These are phyloP conservation scores for Mycena sanguinolenta DNA, from an alignment of 768 basidiomycete genomes.

Conservation along the genomic window DNA sequence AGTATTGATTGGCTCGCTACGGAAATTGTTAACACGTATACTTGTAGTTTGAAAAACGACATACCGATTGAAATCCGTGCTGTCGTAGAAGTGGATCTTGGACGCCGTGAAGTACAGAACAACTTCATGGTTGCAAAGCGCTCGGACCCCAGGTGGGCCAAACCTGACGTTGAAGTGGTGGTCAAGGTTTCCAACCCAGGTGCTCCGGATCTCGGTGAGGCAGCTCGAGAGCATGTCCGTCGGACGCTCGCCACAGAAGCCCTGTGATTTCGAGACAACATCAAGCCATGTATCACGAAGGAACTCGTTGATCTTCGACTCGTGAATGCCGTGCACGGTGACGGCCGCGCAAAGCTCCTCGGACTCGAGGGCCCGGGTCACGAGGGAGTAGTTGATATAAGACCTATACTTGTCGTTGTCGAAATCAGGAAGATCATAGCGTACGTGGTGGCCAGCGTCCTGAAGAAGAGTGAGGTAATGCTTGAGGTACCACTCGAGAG, in stretches of 20 bases:
- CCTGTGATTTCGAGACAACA: conserved; percentile 8
- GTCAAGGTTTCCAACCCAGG: conserved; percentile 33
- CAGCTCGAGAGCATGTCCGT: conserved; percentile 25
- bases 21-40: conserved; percentile 20
- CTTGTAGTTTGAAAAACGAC: not conserved
- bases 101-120: conserved; percentile 36
- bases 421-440: conserved; percentile 43
- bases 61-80: conserved; percentile 12
- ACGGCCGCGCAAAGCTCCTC: conserved; percentile 24
- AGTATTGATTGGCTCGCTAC: not conserved
- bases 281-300: conserved; percentile 10
- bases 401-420: conserved; percentile 33
- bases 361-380: conserved; percentile 21
- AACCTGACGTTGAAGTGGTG: conserved; percentile 40
- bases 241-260: conserved; percentile 27
- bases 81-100: conserved; percentile 18
- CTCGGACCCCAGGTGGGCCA: conserved; percentile 34
- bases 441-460: conserved; percentile 39
- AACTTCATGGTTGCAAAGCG: conserved; percentile 40
- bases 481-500: conserved; percentile 34
- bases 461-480: conserved; percentile 39
- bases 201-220: conserved; percentile 35
- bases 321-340: conserved; percentile 29
- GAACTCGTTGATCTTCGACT: conserved; percentile 35
- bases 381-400: conserved; percentile 40